These are phyloP conservation scores for Sporothrix schenckii DNA, from an alignment of 2,329 filamentous ascomycete genomes.

Conservation along the genomic window DNA sequence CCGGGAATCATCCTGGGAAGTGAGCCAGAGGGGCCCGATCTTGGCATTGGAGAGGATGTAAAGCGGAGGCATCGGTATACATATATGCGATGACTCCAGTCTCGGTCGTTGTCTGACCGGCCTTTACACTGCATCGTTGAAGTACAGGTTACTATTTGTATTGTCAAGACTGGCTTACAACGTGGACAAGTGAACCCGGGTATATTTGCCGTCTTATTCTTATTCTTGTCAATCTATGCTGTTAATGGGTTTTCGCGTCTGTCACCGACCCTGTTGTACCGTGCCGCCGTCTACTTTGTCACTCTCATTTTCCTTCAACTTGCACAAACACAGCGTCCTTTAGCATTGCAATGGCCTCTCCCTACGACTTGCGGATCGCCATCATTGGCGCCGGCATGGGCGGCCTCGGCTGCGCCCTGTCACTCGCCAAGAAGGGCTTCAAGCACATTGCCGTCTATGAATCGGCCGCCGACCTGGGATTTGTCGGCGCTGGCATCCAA, in stretches of 20 bases:
- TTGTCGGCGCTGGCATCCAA: constrained; percentile 84
- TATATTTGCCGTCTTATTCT: background rate
- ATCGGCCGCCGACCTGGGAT: constrained; percentile 71
- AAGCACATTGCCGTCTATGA: constrained; percentile 74
- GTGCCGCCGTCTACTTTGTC: background rate
- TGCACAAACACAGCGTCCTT: background rate
- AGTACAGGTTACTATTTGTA: no score
- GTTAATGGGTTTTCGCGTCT: no score
- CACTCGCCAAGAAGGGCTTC: constrained; percentile 76
- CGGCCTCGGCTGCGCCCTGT: constrained; percentile 70
- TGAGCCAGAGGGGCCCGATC: constrained; percentile 2
- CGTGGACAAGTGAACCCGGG: background rate
- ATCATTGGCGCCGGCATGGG: constrained; percentile 66
- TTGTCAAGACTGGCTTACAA: background rate
- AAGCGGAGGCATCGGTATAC: constrained; percentile 18
- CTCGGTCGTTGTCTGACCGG: background rate
- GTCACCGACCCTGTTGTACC: background rate
- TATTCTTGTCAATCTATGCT: background rate
- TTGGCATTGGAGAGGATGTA: background rate
- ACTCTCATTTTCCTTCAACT: background rate
- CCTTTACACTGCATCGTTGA: no score
- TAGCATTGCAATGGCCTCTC: constrained; percentile 37
- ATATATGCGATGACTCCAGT: constrained; percentile 17
- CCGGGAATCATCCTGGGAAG: background rate
- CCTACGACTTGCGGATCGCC: constrained; percentile 42